Evolutionary conservation across 2,329 filamentous ascomycete genomes (phyloP), one percentile per base, ranked within the genome.

Genomic region (Fusarium compactum): DNA sequence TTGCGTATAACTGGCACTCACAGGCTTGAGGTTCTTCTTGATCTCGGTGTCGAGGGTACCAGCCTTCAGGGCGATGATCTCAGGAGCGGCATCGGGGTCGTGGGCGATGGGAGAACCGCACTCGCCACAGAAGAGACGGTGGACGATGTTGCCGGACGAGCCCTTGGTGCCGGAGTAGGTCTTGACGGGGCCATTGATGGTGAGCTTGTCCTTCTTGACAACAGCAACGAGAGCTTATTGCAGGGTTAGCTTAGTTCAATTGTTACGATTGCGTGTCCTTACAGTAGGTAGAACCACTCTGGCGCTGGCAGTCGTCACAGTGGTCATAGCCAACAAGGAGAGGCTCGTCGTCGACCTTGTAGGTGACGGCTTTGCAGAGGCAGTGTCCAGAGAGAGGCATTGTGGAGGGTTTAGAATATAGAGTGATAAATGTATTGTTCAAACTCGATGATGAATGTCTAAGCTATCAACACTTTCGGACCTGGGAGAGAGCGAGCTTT

Each of bases 271-370:
- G 24, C 14, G 3, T 50, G 27, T 29, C 44, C 86, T 69, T 80
- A 89, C 87, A 91, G 80, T 92, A 92, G 62, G 90, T 91, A 20
- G 89, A 91, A 70, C 90, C 90, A 53, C 81, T 86, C 81, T 92
- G 90, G 76, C 90, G 89, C 81, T 92, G 90, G 85, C 90, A 92
- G 81, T 91, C 90, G 76, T 92, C 90, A 76, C 90, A 92, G 83
- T 92, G 90, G 77, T 92, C 91, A 78, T 92, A 91, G 69, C 86
- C 90, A 54, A 87, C 87, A 78, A 86, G 45, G 58, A 86, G 76
- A 56, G 85, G 85, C 51, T 79, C 81, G 27, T 87, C 85, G 78
- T 86, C 84, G 53, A 80, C 82, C 77, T 85, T 85, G 85, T 93
- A 94, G 77, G 90, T 92, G 81, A 91, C 87, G 75, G 87, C 86